Evolutionary conservation across 805 yeast genomes (phyloP).

Genomic region (Myxozyma melibiosi): DNA sequence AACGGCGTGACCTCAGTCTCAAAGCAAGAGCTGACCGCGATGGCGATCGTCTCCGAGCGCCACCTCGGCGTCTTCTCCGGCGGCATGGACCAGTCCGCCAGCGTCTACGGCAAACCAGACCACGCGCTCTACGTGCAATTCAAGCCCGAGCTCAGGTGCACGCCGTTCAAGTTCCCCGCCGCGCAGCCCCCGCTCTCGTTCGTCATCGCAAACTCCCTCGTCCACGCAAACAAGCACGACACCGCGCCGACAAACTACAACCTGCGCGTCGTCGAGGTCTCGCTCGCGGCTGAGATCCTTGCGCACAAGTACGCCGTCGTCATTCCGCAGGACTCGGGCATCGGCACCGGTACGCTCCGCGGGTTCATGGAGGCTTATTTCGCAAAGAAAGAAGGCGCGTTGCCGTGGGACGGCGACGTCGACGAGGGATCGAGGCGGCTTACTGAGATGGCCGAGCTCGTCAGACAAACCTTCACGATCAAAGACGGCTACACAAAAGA

Average conservation of each 20-base stretch:
- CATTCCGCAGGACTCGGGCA: constrained; percentile 41
- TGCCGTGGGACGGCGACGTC: constrained; percentile 45
- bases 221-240: constrained; percentile 66
- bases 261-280: constrained; percentile 71
- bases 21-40: constrained; percentile 1
- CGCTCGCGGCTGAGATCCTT: constrained; percentile 62
- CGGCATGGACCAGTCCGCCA: constrained; percentile 78
- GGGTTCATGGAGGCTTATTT: constrained; percentile 59
- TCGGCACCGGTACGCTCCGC: constrained; percentile 57
- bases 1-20: constrained; percentile 45
- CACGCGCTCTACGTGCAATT: constrained; percentile 64
- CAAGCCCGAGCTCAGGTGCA: constrained; percentile 58
- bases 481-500: constrained; percentile 55
- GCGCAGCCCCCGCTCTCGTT: constrained; percentile 50
- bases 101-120: constrained; percentile 60
- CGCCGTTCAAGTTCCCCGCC: constrained; percentile 51
- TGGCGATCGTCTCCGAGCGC: constrained; percentile 66
- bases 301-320: constrained; percentile 56
- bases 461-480: constrained; percentile 49
- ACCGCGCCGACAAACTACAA: constrained; percentile 73
- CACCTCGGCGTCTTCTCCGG: constrained; percentile 75
- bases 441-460: constrained; percentile 24
- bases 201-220: constrained; percentile 64
- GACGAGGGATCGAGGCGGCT: constrained; percentile 34
- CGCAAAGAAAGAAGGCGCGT: constrained; percentile 47